These are phyloP conservation scores for Fusarium tupiense DNA, from an alignment of 2,329 filamentous ascomycete genomes.

Conservation along the genomic window DNA sequence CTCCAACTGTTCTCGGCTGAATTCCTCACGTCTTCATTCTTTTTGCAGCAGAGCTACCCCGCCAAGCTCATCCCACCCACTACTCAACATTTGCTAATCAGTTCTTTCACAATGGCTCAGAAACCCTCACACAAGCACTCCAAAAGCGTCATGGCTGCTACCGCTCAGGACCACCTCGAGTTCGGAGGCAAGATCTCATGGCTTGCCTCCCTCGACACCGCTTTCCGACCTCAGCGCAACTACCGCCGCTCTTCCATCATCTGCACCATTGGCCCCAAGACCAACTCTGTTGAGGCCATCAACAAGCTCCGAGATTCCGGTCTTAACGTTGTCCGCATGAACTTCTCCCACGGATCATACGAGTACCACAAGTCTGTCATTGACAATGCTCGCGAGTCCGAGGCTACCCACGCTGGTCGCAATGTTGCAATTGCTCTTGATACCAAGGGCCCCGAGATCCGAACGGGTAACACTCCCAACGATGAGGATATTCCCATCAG, in stretches of 20 bases:
- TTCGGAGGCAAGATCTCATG: conserved; percentile 76
- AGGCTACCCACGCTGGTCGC: conserved; percentile 79
- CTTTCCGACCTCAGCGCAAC: conserved; percentile 85
- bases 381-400: conserved; percentile 90
- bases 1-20: conserved; percentile 15
- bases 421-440: conserved; percentile 94
- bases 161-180: conserved; percentile 86
- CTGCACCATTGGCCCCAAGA: conserved; percentile 99
- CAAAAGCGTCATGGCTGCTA: conserved; percentile 63
- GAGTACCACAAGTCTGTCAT: conserved; percentile 99
- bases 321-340: conserved; percentile 99
- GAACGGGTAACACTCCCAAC: conserved; percentile 75
- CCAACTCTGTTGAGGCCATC: conserved; percentile 96
- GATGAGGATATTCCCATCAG: conserved; percentile 90
- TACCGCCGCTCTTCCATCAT: conserved; percentile 98
- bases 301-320: conserved; percentile 90
- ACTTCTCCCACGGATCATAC: conserved; percentile 86
- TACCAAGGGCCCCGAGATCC: conserved; percentile 72
- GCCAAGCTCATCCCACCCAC: conserved; percentile 24
- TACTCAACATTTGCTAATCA: conserved; percentile 29
- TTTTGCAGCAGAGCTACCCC: conserved; percentile 33
- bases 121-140: conserved; percentile 45
- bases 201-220: conserved; percentile 82
- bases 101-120: conserved; percentile 47
- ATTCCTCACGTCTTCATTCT: conserved; percentile 24